Evolutionary conservation across 345 rosid species (phyloP).

Genomic region (Salix arbutifolia): DNA sequence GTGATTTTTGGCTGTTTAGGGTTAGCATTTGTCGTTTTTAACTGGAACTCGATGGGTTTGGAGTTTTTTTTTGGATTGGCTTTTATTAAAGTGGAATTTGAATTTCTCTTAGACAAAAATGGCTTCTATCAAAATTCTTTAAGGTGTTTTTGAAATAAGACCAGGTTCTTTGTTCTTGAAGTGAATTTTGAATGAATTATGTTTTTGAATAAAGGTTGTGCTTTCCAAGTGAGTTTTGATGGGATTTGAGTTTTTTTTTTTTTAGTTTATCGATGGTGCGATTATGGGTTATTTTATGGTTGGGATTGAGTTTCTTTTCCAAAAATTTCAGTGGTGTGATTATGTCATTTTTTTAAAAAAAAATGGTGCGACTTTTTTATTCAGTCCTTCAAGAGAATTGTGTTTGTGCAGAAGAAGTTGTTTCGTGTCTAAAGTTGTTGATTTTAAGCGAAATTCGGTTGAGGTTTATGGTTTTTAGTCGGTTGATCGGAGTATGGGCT

Average conservation of each 20-base stretch:
- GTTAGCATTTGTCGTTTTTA: background rate
- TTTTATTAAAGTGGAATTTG: background rate
- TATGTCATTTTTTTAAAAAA: background rate
- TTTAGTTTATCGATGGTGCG: background rate
- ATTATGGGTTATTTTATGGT: background rate
- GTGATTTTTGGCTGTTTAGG: background rate
- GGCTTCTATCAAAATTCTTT: background rate
- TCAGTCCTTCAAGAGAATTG: background rate
- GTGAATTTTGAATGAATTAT: background rate
- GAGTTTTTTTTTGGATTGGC: background rate
- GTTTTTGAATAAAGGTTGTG: background rate
- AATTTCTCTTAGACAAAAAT: background rate
- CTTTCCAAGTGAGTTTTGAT: background rate
- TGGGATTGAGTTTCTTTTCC: background rate
- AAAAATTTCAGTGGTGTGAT: background rate
- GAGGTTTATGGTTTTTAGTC: background rate
- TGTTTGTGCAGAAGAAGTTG: background rate
- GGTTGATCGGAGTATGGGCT: background rate
- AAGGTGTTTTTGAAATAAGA: background rate
- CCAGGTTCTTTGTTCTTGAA: background rate
- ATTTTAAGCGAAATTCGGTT: background rate
- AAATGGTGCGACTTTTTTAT: background rate
- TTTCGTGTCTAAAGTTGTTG: background rate
- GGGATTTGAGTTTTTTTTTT: background rate
- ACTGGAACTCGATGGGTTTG: background rate